Evolutionary conservation across 768 basidiomycete genomes (phyloP).

Genomic region (Candolleomyces efflorescens): DNA sequence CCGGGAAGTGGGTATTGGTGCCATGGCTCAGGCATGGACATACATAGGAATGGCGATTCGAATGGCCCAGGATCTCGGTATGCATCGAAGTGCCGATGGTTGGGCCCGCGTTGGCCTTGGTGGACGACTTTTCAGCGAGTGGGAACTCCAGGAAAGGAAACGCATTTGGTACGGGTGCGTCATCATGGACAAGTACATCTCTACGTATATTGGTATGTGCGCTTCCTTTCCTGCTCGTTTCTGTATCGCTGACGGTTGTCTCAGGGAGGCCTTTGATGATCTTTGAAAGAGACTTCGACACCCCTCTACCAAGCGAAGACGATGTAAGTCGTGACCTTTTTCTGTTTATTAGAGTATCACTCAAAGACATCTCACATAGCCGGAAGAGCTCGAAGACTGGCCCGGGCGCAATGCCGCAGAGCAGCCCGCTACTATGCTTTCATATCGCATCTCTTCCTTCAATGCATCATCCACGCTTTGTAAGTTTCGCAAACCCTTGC

Average conservation of each 20-base stretch:
- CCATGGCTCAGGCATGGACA: constrained; percentile 86
- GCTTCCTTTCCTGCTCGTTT: constrained; percentile 5
- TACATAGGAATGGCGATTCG: constrained; percentile 85
- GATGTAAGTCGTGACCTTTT: constrained; percentile 39
- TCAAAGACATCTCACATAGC: constrained; percentile 25
- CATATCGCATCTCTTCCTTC: constrained; percentile 68
- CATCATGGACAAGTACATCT: constrained; percentile 76
- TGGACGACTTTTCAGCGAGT: constrained; percentile 49
- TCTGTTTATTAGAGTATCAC: constrained; percentile 1
- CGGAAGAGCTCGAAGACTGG: constrained; percentile 63
- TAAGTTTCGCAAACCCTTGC: constrained; percentile 27
- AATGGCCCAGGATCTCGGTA: constrained; percentile 88
- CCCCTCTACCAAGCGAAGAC: constrained; percentile 54
- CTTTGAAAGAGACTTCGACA: constrained; percentile 74
- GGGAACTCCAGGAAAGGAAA: constrained; percentile 66
- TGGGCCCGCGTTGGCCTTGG: constrained; percentile 64
- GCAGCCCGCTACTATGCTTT: constrained; percentile 32
- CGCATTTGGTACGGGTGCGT: constrained; percentile 79
- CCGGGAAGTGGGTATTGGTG: constrained; percentile 82
- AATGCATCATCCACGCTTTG: constrained; percentile 70
- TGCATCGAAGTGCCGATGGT: constrained; percentile 77
- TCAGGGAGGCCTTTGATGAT: constrained; percentile 72
- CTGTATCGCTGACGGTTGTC: constrained; percentile 2
- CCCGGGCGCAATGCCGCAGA: constrained; percentile 28
- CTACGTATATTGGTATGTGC: constrained; percentile 64